phyloP scores from a whole-genome alignment of 306 rosid genomes.

The Quercus suber region DNA sequence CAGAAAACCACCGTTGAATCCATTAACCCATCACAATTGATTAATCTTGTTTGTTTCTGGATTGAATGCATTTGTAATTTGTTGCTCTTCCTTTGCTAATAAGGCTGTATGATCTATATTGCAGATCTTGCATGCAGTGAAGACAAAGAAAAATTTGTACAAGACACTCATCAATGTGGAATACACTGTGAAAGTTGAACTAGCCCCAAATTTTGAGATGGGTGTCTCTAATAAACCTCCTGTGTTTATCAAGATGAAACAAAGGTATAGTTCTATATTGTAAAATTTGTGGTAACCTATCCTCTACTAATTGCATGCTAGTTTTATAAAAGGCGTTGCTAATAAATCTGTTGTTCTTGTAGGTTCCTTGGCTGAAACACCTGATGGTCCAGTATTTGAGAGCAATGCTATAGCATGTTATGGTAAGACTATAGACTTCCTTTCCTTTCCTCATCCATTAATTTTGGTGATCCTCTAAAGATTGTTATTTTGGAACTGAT shows the following conservation, averaged over 20 bases:
- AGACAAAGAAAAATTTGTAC: conserved; percentile 47
- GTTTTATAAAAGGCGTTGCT: too few relatives aligned
- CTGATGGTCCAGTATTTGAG: conserved; percentile 50
- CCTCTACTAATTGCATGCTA: too few relatives aligned
- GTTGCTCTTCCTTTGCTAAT: neutral
- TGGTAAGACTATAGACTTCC: conserved; percentile 28
- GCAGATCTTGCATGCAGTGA: conserved; percentile 56
- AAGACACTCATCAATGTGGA: conserved; percentile 58
- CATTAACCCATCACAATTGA: too few relatives aligned
- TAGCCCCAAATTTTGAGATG: conserved; percentile 53
- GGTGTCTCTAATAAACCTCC: conserved; percentile 69
- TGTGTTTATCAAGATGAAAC: conserved; percentile 67
- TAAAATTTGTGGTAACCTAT: neutral
- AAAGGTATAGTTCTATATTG: conserved; percentile 39
- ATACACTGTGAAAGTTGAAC: conserved; percentile 43
- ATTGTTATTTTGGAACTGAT: too few relatives aligned
- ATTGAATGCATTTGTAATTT: neutral
- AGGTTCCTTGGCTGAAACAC: too few relatives aligned
- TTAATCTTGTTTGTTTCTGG: too few relatives aligned
- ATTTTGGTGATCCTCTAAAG: too few relatives aligned
- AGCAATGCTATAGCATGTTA: conserved; percentile 86
- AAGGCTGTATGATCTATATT: neutral
- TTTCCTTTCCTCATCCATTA: too few relatives aligned
- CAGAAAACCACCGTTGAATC: too few relatives aligned
- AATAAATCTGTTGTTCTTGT: too few relatives aligned